phyloP scores from a whole-genome alignment of 1,284 basidiomycete genomes.

The Vanrija pseudolonga region DNA sequence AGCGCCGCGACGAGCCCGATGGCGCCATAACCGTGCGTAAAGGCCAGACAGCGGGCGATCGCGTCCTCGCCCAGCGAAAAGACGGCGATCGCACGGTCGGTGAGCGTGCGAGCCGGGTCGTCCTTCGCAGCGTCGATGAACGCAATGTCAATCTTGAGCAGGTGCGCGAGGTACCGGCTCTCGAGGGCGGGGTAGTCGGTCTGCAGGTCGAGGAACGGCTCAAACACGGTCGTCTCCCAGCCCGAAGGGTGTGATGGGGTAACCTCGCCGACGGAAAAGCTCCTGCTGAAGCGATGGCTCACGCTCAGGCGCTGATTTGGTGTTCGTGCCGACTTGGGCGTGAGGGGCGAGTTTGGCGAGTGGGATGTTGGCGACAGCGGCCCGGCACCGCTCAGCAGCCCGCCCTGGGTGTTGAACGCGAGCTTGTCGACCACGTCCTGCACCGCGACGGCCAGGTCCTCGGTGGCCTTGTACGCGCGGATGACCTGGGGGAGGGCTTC shows the following conservation, averaged over 20 bases:
- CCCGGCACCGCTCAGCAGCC: constrained; percentile 20
- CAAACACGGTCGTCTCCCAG: constrained; percentile 86
- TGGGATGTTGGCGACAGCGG: constrained; percentile 1
- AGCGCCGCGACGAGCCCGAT: constrained; percentile 67
- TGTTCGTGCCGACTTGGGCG: constrained; percentile 1
- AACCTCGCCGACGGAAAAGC: constrained; percentile 15
- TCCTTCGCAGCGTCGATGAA: constrained; percentile 43
- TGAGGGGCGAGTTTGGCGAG: not conserved
- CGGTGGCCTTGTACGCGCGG: constrained; percentile 64
- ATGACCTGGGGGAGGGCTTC: constrained; percentile 67
- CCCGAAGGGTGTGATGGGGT: constrained; percentile 12
- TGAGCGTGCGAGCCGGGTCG: constrained; percentile 63
- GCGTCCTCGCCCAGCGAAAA: constrained; percentile 76
- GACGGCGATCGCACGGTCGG: constrained; percentile 67
- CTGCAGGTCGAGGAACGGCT: constrained; percentile 86
- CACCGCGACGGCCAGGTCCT: constrained; percentile 69
- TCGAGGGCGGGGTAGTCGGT: constrained; percentile 75
- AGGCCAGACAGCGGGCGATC: constrained; percentile 64
- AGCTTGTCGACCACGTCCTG: constrained; percentile 71
- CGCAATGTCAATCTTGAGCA: constrained; percentile 54
- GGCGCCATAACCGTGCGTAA: constrained; percentile 83
- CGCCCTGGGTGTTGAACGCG: constrained; percentile 35
- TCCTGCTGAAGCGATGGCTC: constrained; percentile 34
- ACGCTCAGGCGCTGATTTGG: constrained; percentile 15
- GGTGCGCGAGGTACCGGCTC: constrained; percentile 61